Evolutionary conservation across 495 filamentous ascomycete species (phyloP), one percentile per base, ranked within the genome.

Genomic region (Talaromyces nanjingensis): DNA sequence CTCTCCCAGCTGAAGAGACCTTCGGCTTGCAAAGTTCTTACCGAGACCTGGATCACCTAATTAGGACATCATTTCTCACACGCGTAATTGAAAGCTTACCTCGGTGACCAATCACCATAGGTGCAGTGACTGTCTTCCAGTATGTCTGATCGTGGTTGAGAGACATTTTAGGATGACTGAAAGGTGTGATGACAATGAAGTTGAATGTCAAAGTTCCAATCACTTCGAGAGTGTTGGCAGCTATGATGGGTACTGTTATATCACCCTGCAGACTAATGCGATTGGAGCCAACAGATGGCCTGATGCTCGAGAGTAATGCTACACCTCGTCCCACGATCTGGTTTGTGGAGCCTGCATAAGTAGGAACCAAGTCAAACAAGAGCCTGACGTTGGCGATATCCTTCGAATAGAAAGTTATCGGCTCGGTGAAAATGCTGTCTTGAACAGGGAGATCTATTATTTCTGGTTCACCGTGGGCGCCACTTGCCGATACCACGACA

Each of bases 181-280:
- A 98, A 22, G 94, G 93, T 7, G 91, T 98, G 71, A 98, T 90
- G 74, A 98, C 83, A 14, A 96, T 77, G 70, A 98, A 98, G 71
- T 96, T 97, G 83, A 98, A 98, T 62, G 94, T 94, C 67, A 98
- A 90, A 9, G 87, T 85, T 6, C 94, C 94, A 68, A 98, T 97
- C 8, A 97, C 88, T 54, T 97, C 93, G 39, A 98, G 73, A 29
- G 89, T 92, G 49, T 80, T 85, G 22, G 84, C 84, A 25, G 90
- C 88, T 68, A 98, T 82, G 59, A 98, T 96, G 3, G 94, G 94
- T 22, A 98, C 88, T 62, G 88, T 93, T 22, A 96, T 83, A 72
- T 96, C 93, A n/a, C 92, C 92, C 75, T 97, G 91, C 8, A 98
- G 80, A 63, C 88, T 92, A 75, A 92, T 93, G 22, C 91, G 85